Percentiles rank a stretch among this genome's conserved stretches.
phyloP scores from a whole-genome alignment of 2,329 filamentous ascomycete species.

The Fusarium chaquense region DNA sequence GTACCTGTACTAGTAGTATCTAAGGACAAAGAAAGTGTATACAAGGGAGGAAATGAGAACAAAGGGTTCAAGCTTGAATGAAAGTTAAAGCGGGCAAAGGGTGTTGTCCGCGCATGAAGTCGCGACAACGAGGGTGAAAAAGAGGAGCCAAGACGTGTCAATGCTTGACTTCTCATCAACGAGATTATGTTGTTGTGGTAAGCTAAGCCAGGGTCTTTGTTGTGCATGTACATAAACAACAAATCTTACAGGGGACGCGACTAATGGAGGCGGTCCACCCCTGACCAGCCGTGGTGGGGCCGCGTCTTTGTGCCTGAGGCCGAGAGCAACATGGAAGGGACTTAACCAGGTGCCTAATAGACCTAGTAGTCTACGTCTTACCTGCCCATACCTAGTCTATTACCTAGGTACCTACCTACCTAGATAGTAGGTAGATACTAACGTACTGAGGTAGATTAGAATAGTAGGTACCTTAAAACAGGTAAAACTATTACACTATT shows the following conservation, averaged over 20 bases:
- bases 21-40: conserved; percentile 34
- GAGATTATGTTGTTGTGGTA: conserved; percentile 49
- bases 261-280: conserved; percentile 14
- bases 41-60: conserved; percentile 29
- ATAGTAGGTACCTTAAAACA: too few relatives aligned
- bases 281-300: conserved; percentile 33
- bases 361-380: too few relatives aligned
- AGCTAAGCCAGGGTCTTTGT: conserved; percentile 40
- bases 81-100: conserved; percentile 34
- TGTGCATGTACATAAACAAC: conserved; percentile 45
- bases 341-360: too few relatives aligned
- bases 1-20: conserved; percentile 10
- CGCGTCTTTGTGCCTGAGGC: conserved; percentile 44
- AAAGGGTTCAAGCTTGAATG: conserved; percentile 26
- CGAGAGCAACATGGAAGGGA: too few relatives aligned
- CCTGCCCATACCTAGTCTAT: too few relatives aligned
- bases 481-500: too few relatives aligned
- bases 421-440: too few relatives aligned
- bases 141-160: conserved; percentile 44
- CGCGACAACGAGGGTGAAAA: conserved; percentile 45
- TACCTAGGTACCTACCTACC: too few relatives aligned
- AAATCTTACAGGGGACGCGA: conserved; percentile 48
- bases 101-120: conserved; percentile 42
- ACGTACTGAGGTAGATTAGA: too few relatives aligned
- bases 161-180: conserved; percentile 41